phyloP scores from a whole-genome alignment of 805 yeast species.

The Candida khao-thaluensis region DNA sequence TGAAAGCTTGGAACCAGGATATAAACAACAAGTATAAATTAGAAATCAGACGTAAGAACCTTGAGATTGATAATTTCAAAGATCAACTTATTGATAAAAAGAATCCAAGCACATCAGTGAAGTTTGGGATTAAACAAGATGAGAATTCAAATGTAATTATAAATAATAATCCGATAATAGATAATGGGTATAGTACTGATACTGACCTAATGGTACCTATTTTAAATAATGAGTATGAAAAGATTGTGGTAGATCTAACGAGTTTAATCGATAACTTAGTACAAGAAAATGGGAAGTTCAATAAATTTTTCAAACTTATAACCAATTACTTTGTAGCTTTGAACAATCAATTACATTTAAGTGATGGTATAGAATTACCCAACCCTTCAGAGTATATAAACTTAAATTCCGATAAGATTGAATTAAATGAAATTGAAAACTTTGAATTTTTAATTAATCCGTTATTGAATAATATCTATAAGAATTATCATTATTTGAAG shows the following conservation, averaged over 20 bases:
- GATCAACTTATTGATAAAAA: constrained; percentile 34
- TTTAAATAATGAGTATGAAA: constrained; percentile 29
- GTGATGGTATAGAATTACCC: constrained; percentile 16
- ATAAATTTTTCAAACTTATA: constrained; percentile 28
- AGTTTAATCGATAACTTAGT: constrained; percentile 35
- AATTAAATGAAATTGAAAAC: constrained; percentile 33
- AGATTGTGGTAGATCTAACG: constrained; percentile 32
- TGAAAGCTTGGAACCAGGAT: constrained; percentile 30
- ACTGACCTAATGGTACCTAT: constrained; percentile 15
- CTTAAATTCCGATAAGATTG: constrained; percentile 3
- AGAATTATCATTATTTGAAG: constrained; percentile 32
- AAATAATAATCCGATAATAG: constrained; percentile 33
- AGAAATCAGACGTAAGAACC: constrained; percentile 32
- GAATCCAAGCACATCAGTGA: constrained; percentile 25
- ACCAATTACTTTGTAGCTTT: constrained; percentile 28
- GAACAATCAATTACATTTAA: constrained; percentile 23
- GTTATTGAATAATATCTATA: constrained; percentile 32
- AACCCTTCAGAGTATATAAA: constrained; percentile 30
- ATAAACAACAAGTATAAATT: constrained; percentile 33
- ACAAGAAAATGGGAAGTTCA: constrained; percentile 36
- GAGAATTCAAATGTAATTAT: constrained; percentile 26
- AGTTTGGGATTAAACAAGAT: constrained; percentile 1
- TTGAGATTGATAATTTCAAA: constrained; percentile 34
- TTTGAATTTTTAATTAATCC: constrained; percentile 37
- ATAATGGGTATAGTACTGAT: constrained; percentile 14